A percentile compares a stretch with the other conserved stretches of the same genome.
Conservation (phyloP, 2,329 filamentous ascomycete genomes). For the Alternaria viburni region DNA sequence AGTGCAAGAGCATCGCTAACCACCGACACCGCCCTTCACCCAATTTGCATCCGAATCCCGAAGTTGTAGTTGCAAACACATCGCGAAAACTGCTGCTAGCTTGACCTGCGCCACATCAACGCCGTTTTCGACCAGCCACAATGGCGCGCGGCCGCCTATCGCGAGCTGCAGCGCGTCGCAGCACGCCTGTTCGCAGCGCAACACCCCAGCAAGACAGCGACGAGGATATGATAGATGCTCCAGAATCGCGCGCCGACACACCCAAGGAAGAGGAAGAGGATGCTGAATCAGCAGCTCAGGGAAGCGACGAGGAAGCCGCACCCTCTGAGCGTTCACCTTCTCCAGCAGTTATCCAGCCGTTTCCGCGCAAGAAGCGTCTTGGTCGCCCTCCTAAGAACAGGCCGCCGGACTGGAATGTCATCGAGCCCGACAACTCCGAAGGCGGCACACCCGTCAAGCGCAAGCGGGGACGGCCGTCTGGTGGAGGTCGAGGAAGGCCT, state of each 20-base stretch:
- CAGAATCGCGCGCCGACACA: conserved; percentile 44
- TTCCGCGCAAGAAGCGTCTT: conserved; percentile 74
- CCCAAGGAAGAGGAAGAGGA: conserved; percentile 58
- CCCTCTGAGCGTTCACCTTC: conserved; percentile 54
- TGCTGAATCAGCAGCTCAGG: conserved; percentile 57
- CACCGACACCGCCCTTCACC: conserved; percentile 6
- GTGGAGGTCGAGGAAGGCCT: conserved; percentile 72
- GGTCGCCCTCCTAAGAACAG: conserved; percentile 86
- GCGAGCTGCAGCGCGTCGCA: conserved; percentile 48
- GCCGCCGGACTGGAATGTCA: conserved; percentile 74
- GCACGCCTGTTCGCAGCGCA: conserved; percentile 44
- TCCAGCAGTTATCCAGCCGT: conserved; percentile 60
- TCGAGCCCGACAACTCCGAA: conserved; percentile 58
- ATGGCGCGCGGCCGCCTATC: conserved; percentile 48
- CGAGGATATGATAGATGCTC: conserved; percentile 44
- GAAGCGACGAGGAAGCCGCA: conserved; percentile 50
- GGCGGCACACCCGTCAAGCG: conserved; percentile 57
- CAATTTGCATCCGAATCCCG: background rate
- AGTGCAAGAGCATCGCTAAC: conserved; percentile 7
- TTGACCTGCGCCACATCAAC: background rate
- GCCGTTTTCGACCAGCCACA: conserved; percentile 3
- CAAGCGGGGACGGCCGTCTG: conserved; percentile 57
- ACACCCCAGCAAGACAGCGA: conserved; percentile 45
- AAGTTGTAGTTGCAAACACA: background rate
- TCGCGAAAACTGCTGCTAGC: background rate